A percentile compares a stretch with the other conserved stretches of the same genome.
Conservation (phyloP, 257 asterid genomes). For the Lantana camara region DNA sequence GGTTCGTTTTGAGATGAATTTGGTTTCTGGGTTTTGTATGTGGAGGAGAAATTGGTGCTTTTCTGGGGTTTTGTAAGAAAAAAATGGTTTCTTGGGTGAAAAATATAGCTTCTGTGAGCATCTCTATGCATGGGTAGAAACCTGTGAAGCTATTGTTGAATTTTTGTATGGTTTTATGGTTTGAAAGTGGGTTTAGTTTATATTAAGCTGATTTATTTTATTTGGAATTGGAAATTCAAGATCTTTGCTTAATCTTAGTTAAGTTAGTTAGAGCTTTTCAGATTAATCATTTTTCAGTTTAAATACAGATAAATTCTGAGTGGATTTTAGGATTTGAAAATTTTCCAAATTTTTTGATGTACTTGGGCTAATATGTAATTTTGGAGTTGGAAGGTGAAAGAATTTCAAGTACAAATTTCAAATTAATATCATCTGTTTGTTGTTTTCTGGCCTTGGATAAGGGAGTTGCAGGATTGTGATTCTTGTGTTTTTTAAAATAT, state of each 20-base stretch:
- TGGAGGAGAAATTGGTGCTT: background rate
- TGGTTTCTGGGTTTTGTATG: background rate
- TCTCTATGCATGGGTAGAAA: background rate
- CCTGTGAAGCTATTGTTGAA: background rate
- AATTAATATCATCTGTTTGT: constrained; percentile 3
- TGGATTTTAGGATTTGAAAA: background rate
- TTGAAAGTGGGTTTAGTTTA: background rate
- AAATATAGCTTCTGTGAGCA: background rate
- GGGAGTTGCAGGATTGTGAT: background rate
- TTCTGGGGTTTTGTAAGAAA: background rate
- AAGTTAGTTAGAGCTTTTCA: background rate
- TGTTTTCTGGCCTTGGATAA: constrained; percentile 9
- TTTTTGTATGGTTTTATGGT: background rate
- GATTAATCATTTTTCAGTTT: background rate
- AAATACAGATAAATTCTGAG: no score
- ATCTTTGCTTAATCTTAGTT: constrained; percentile 11
- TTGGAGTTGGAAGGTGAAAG: background rate
- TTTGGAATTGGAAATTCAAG: constrained; percentile 7
- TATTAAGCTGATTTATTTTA: background rate
- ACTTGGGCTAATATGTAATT: background rate
- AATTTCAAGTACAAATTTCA: background rate
- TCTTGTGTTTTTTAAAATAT: constrained; percentile 12
- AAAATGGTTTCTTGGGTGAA: background rate
- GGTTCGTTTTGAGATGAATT: background rate
- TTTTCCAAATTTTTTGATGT: background rate